Evolutionary conservation across 2,329 filamentous ascomycete genomes (phyloP).

Genomic region (Colletotrichum sp.): DNA sequence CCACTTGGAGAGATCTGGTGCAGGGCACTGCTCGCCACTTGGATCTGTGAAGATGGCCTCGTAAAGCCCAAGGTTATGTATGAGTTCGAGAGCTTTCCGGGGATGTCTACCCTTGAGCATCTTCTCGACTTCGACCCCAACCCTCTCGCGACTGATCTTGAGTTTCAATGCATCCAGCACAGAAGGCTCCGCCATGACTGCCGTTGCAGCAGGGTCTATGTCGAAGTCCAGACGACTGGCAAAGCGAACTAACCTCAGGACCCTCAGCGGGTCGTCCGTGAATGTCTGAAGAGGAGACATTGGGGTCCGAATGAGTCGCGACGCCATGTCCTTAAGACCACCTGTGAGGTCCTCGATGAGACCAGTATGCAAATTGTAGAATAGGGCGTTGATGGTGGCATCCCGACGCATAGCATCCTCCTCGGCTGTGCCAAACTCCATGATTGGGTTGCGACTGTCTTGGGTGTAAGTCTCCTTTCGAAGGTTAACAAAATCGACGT

Average conservation of each 20-base stretch:
- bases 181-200: slow-evolving; percentile 77
- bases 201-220: slow-evolving; percentile 73
- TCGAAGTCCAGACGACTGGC: slow-evolving; percentile 81
- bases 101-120: slow-evolving; percentile 78
- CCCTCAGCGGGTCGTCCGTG: slow-evolving; percentile 88
- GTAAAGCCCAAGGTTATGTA: slow-evolving; percentile 73
- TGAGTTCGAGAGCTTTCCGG: slow-evolving; percentile 64
- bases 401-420: slow-evolving; percentile 91
- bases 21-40: slow-evolving; percentile 51
- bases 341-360: slow-evolving; percentile 85
- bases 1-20: slow-evolving; percentile 68
- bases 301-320: slow-evolving; percentile 80
- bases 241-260: slow-evolving; percentile 88
- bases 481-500: slow-evolving; percentile 94
- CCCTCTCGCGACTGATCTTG: slow-evolving; percentile 92
- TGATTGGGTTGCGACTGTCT: slow-evolving; percentile 87
- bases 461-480: slow-evolving; percentile 89
- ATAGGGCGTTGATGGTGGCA: slow-evolving; percentile 93
- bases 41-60: slow-evolving; percentile 77
- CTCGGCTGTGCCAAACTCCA: slow-evolving; percentile 91
- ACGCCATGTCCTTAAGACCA: slow-evolving; percentile 77
- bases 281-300: slow-evolving; percentile 91
- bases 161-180: slow-evolving; percentile 80
- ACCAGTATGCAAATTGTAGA: slow-evolving; percentile 87
- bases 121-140: slow-evolving; percentile 88